phyloP scores from a whole-genome alignment of 441 rosid species.

The Hypseocharis bilobata region DNA sequence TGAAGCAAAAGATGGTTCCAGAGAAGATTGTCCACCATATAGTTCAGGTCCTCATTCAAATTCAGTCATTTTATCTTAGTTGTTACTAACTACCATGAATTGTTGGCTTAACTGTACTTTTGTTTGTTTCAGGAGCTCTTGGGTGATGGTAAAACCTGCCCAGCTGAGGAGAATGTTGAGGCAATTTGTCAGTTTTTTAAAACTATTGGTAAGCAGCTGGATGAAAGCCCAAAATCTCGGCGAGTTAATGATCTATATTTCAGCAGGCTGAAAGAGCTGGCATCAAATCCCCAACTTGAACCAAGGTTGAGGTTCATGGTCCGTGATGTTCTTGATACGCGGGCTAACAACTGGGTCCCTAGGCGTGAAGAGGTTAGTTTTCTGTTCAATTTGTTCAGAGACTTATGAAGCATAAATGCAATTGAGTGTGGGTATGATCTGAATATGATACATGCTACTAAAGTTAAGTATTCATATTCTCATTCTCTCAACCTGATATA shows the following conservation, averaged over 20 bases:
- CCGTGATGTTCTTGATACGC: conserved; percentile 32
- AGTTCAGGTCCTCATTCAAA: conserved; percentile 39
- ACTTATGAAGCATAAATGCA: not conserved
- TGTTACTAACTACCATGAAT: not conserved
- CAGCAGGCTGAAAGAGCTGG: conserved; percentile 24
- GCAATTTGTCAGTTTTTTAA: conserved; percentile 30
- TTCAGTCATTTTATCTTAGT: not conserved
- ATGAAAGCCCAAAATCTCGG: conserved; percentile 25
- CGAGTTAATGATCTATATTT: conserved; percentile 25
- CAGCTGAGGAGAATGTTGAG: conserved; percentile 35
- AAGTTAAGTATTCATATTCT: too few species aligned
- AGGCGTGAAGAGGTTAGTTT: conserved; percentile 41
- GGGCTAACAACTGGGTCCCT: conserved; percentile 42
- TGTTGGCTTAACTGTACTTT: not conserved
- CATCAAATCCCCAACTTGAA: conserved; percentile 22
- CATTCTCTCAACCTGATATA: too few species aligned
- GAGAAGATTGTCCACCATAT: conserved; percentile 78
- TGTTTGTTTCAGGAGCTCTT: conserved; percentile 30
- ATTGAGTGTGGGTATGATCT: not conserved
- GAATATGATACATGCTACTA: too few species aligned
- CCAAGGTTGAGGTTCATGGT: conserved; percentile 30
- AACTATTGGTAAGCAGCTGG: conserved; percentile 32
- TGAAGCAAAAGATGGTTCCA: conserved; percentile 86
- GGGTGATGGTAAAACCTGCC: conserved; percentile 26
- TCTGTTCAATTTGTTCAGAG: not conserved